These are phyloP conservation scores for Globisporangium alternatum DNA, from an alignment of 352 stramenopile genomes.

Conservation along the genomic window DNA sequence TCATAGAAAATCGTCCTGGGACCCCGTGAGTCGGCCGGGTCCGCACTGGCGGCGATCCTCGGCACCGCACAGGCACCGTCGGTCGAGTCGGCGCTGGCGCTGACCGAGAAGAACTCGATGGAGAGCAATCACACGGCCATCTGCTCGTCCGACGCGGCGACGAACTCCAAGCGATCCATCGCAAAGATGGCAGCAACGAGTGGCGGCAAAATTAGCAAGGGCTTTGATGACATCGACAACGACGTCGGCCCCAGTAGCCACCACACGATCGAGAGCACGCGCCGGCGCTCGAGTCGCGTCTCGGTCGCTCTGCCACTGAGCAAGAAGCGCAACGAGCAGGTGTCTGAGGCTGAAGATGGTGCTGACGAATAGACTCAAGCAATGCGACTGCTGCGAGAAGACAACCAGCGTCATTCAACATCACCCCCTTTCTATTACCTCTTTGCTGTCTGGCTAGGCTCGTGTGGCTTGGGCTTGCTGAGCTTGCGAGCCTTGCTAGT, in stretches of 20 bases:
- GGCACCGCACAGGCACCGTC: slow-evolving; percentile 46
- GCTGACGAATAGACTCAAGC: not conserved
- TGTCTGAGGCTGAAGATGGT: not conserved
- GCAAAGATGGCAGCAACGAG: not conserved
- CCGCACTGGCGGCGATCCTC: slow-evolving; percentile 43
- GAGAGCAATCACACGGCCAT: slow-evolving; percentile 29
- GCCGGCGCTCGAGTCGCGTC: slow-evolving; percentile 6
- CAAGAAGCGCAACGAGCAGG: slow-evolving; percentile 1
- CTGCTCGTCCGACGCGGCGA: slow-evolving; percentile 14
- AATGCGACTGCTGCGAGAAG: not conserved
- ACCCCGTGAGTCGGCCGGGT: slow-evolving; percentile 44
- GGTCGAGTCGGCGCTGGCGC: slow-evolving; percentile 36
- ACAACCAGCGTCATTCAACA: too few species aligned
- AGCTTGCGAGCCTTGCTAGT: not conserved
- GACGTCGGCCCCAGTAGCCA: slow-evolving; percentile 5
- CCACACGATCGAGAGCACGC: slow-evolving; percentile 11
- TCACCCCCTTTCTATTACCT: not conserved
- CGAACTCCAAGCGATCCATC: not conserved
- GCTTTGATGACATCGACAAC: slow-evolving; percentile 11
- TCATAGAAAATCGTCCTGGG: slow-evolving; percentile 52
- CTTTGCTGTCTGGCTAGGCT: not conserved
- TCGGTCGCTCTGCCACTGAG: not conserved
- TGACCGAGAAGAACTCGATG: slow-evolving; percentile 43
- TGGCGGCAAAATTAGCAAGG: not conserved
- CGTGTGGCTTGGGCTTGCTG: not conserved